phyloP scores from a whole-genome alignment of 345 rosid species.

The Eucalyptus curtisii region DNA sequence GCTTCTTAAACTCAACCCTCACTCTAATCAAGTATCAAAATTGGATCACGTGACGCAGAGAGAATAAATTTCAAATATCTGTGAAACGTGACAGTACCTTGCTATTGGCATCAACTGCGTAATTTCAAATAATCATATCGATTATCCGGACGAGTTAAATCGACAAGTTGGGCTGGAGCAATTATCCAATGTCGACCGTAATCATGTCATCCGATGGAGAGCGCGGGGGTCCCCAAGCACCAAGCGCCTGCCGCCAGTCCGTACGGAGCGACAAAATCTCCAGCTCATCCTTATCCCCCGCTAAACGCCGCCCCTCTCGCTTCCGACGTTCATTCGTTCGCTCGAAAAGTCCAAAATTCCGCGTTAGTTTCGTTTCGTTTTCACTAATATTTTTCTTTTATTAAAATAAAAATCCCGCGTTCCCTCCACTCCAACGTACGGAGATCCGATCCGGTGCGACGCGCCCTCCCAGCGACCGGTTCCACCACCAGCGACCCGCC shows the following conservation, averaged over 20 bases:
- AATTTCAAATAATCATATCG: background rate
- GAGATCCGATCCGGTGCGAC: background rate
- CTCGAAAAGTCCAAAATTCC: background rate
- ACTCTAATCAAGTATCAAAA: background rate
- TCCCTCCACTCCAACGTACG: background rate
- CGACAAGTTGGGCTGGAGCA: background rate
- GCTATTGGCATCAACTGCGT: background rate
- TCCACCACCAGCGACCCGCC: background rate
- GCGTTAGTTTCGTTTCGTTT: background rate
- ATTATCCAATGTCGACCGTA: background rate
- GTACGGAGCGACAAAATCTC: background rate
- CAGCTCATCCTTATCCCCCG: background rate
- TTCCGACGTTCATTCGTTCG: background rate
- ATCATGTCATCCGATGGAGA: background rate
- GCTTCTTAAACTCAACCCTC: background rate
- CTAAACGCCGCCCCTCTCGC: background rate
- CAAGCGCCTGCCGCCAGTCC: background rate
- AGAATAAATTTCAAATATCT: background rate
- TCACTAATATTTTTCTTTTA: rapidly evolving
- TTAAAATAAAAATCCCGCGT: background rate
- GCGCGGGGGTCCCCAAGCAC: background rate
- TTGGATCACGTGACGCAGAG: background rate
- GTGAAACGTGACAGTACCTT: background rate
- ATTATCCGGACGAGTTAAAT: background rate
- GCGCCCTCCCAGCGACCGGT: background rate